Conservation (phyloP, 495 filamentous ascomycete genomes). For the Penicillium maclennaniae region DNA sequence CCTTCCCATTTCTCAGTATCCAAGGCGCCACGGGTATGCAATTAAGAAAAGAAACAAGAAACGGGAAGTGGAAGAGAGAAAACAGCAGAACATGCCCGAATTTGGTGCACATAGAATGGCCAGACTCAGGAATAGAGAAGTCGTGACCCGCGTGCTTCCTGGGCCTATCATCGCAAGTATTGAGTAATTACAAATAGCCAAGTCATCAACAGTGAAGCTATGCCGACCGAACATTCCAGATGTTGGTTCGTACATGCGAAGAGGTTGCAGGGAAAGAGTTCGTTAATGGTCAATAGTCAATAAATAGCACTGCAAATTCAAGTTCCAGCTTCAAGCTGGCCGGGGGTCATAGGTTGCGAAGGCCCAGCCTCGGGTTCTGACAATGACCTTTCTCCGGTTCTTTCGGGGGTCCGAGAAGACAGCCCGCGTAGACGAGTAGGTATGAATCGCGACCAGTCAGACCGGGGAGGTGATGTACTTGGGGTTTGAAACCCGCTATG, state of each 20-base stretch:
- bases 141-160: neutral
- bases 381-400: neutral
- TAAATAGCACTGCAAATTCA: slow-evolving; percentile 3
- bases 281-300: neutral
- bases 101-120: neutral
- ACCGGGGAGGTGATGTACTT: neutral
- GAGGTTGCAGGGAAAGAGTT: slow-evolving; percentile 3
- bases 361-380: neutral
- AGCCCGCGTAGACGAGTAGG: slow-evolving; percentile 17
- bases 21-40: neutral
- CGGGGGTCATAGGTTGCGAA: slow-evolving; percentile 22
- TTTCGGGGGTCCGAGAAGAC: neutral
- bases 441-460: slow-evolving; percentile 17
- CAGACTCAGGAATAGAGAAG: neutral
- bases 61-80: neutral
- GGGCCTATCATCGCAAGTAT: slow-evolving; percentile 1
- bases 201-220: slow-evolving; percentile 19
- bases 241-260: slow-evolving; percentile 18
- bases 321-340: slow-evolving; percentile 35
- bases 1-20: neutral
- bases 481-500: neutral
- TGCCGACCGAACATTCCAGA: slow-evolving; percentile 31
- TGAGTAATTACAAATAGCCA: slow-evolving; percentile 21
- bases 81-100: neutral
- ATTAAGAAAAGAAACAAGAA: neutral